A percentile compares a stretch with the other conserved stretches of the same genome.
Evolutionary conservation across 805 yeast species (phyloP).

Genomic region (Candida jianshihensis): DNA sequence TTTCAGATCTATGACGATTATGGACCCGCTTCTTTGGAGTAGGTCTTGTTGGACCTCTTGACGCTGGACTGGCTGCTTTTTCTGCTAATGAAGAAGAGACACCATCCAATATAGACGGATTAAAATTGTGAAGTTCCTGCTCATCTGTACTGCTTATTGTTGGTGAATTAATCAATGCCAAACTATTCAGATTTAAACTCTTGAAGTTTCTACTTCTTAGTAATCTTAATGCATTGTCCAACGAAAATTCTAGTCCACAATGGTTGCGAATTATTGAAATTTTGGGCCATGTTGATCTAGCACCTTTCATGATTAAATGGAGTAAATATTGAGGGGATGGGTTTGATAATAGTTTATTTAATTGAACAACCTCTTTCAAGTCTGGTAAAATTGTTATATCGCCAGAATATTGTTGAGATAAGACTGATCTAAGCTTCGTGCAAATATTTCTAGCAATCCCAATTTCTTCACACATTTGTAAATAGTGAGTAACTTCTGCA

Average conservation of each 20-base stretch:
- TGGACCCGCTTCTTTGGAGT: constrained; percentile 6
- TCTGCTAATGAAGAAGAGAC: not conserved
- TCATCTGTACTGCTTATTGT: too few relatives aligned
- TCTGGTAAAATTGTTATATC: constrained; percentile 91
- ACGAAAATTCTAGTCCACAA: constrained; percentile 81
- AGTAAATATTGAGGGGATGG: constrained; percentile 75
- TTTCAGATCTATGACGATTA: constrained; percentile 21
- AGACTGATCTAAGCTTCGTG: constrained; percentile 64
- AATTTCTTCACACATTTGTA: constrained; percentile 66
- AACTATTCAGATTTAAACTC: constrained; percentile 15
- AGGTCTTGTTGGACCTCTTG: too few relatives aligned
- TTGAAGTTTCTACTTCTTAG: constrained; percentile 56
- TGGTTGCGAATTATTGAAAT: constrained; percentile 80
- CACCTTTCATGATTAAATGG: constrained; percentile 72
- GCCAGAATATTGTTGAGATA: constrained; percentile 87
- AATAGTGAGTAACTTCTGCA: constrained; percentile 70
- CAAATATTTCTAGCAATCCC: constrained; percentile 70
- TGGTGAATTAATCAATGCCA: constrained; percentile 21
- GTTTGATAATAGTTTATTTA: constrained; percentile 60
- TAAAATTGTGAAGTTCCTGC: too few relatives aligned
- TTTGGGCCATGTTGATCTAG: constrained; percentile 92
- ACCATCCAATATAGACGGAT: too few relatives aligned
- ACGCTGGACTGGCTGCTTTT: too few relatives aligned
- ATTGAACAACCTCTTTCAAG: constrained; percentile 45
- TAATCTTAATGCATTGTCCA: constrained; percentile 71